Evolutionary conservation across 108 stramenopile species (phyloP).

Genomic region (Cyclotella choctawhatcheeana): DNA sequence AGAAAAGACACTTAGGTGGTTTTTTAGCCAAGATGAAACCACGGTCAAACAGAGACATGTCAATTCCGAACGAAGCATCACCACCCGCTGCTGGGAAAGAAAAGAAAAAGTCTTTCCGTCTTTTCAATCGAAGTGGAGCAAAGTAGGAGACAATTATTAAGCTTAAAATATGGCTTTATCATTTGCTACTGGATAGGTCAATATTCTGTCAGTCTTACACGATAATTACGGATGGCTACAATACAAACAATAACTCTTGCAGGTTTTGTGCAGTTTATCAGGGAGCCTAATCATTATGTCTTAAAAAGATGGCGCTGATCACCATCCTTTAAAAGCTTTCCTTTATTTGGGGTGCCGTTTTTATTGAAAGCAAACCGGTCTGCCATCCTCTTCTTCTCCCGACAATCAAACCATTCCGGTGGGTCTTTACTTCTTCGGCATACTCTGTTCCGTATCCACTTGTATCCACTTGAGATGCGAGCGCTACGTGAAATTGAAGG

Average conservation of each 20-base stretch:
- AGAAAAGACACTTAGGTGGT: constrained; percentile 14
- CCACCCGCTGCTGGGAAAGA: constrained; percentile 12
- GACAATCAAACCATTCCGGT: constrained; percentile 10
- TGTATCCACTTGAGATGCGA: background rate
- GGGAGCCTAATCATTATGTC: background rate
- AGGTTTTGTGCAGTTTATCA: background rate
- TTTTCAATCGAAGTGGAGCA: constrained; percentile 19
- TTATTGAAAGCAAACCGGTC: background rate
- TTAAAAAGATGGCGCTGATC: no score
- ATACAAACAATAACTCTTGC: background rate
- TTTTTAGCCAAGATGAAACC: constrained; percentile 43
- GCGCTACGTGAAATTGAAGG: background rate
- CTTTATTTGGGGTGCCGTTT: background rate
- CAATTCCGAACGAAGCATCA: background rate
- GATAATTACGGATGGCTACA: no score
- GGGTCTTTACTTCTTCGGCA: constrained; percentile 6
- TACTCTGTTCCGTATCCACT: constrained; percentile 11
- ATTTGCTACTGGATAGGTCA: no score
- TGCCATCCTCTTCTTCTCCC: constrained; percentile 8
- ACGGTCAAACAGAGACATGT: constrained; percentile 13
- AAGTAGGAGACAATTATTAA: constrained; percentile 5
- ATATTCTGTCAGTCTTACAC: no score
- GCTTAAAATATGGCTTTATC: no score
- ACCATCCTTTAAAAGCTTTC: background rate
- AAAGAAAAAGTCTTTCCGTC: constrained; percentile 48